phyloP scores from a whole-genome alignment of 495 filamentous ascomycete genomes.

The Podospora pseudocomata region DNA sequence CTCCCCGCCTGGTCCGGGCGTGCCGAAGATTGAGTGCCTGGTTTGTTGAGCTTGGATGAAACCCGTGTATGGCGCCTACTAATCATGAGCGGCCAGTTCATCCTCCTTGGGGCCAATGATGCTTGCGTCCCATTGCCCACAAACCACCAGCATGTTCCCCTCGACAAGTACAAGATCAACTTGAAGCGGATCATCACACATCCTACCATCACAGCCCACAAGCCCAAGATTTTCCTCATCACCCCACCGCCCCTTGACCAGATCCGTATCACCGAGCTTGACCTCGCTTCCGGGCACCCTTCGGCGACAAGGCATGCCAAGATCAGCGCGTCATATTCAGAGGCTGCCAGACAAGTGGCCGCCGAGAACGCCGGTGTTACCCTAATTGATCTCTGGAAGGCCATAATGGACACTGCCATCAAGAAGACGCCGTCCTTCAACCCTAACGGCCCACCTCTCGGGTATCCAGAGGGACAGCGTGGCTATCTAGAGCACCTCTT shows the following conservation, averaged over 20 bases:
- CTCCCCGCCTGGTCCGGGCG: slow-evolving; percentile 44
- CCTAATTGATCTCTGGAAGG: slow-evolving; percentile 71
- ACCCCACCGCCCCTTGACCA: slow-evolving; percentile 81
- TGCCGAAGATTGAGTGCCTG: slow-evolving; percentile 57
- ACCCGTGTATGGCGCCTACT: background rate
- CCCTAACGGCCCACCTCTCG: slow-evolving; percentile 37
- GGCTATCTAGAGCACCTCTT: slow-evolving; percentile 47
- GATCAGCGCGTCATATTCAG: slow-evolving; percentile 65
- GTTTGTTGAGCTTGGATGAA: slow-evolving; percentile 43
- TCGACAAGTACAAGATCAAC: slow-evolving; percentile 68
- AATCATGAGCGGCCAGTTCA: slow-evolving; percentile 45
- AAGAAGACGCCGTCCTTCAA: slow-evolving; percentile 40
- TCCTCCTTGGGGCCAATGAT: slow-evolving; percentile 90
- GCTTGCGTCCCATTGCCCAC: slow-evolving; percentile 56
- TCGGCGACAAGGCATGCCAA: slow-evolving; percentile 58
- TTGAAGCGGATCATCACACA: slow-evolving; percentile 66
- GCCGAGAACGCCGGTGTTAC: slow-evolving; percentile 55
- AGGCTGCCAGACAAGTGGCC: slow-evolving; percentile 63
- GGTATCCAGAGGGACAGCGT: slow-evolving; percentile 41
- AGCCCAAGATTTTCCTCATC: slow-evolving; percentile 68
- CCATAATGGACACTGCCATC: slow-evolving; percentile 60
- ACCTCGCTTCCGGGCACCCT: slow-evolving; percentile 47
- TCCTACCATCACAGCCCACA: slow-evolving; percentile 61
- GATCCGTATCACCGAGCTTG: slow-evolving; percentile 56
- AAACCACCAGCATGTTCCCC: slow-evolving; percentile 67